phyloP scores from a whole-genome alignment of 2,329 filamentous ascomycete genomes.

The Fusarium verticillioides region DNA sequence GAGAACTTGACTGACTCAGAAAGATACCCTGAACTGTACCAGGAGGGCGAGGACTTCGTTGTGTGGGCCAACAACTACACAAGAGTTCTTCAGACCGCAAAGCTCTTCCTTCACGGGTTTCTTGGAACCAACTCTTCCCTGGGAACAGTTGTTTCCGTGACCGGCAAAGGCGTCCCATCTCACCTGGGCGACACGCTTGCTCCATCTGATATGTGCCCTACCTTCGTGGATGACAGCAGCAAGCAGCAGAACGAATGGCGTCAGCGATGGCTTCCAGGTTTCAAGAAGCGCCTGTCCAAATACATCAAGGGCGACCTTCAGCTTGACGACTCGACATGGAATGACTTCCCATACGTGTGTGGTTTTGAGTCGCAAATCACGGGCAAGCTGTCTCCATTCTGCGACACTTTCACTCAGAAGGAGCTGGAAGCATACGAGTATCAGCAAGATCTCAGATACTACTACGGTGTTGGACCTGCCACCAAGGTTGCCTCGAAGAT shows the following conservation, averaged over 20 bases:
- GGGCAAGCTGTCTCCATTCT: slow-evolving; percentile 70
- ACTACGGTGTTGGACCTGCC: slow-evolving; percentile 71
- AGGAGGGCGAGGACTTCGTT: slow-evolving; percentile 61
- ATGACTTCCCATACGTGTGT: slow-evolving; percentile 74
- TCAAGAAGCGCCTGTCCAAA: slow-evolving; percentile 64
- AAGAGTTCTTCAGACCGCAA: slow-evolving; percentile 70
- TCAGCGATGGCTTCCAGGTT: slow-evolving; percentile 61
- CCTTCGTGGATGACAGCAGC: slow-evolving; percentile 65
- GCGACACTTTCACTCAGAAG: slow-evolving; percentile 68
- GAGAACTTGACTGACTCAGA: not conserved
- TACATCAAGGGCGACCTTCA: slow-evolving; percentile 65
- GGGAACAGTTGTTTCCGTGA: slow-evolving; percentile 68
- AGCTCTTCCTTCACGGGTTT: slow-evolving; percentile 70
- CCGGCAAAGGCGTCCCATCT: slow-evolving; percentile 62
- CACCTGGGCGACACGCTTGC: slow-evolving; percentile 70
- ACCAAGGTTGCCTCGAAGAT: slow-evolving; percentile 64
- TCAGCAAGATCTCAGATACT: slow-evolving; percentile 74
- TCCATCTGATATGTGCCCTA: slow-evolving; percentile 71
- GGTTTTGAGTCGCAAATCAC: slow-evolving; percentile 77
- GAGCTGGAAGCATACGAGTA: slow-evolving; percentile 75
- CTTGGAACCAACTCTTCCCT: slow-evolving; percentile 64
- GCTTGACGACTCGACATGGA: slow-evolving; percentile 64
- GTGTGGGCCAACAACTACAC: slow-evolving; percentile 76
- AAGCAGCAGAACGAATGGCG: slow-evolving; percentile 61
- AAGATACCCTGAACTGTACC: slow-evolving; percentile 62